These are phyloP conservation scores for Apiotrichum sp. DNA, from an alignment of 1,284 basidiomycete genomes.

Conservation along the genomic window DNA sequence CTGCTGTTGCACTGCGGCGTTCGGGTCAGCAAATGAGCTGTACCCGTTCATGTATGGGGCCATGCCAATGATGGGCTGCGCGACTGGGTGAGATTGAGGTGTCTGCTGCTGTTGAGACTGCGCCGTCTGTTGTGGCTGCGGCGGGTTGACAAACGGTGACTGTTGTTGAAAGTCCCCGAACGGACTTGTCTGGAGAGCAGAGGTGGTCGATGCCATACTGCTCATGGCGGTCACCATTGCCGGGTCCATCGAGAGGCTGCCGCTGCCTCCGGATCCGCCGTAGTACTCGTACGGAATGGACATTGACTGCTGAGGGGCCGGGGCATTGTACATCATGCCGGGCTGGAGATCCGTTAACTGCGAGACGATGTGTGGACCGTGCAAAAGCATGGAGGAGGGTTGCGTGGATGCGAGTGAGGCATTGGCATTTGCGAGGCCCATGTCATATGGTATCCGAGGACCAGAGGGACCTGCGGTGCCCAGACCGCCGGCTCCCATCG, in stretches of 20 bases:
- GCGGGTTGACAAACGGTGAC: constrained; percentile 4
- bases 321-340: neutral
- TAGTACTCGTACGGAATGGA: neutral
- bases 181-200: neutral
- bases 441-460: neutral
- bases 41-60: constrained; percentile 6
- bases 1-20: neutral
- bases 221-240: neutral
- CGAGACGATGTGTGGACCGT: neutral
- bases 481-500: neutral
- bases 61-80: constrained; percentile 16
- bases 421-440: neutral
- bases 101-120: neutral
- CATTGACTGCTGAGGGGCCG: neutral
- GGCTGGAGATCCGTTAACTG: neutral
- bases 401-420: neutral
- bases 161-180: constrained; percentile 5
- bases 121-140: neutral
- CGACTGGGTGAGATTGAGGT: neutral
- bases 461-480: too few species aligned
- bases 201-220: neutral
- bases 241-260: neutral
- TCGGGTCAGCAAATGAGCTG: neutral
- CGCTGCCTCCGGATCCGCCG: neutral
- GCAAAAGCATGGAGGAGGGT: neutral